phyloP scores from a whole-genome alignment of 2,329 filamentous ascomycete genomes.

The Cladorrhinum sp. region DNA sequence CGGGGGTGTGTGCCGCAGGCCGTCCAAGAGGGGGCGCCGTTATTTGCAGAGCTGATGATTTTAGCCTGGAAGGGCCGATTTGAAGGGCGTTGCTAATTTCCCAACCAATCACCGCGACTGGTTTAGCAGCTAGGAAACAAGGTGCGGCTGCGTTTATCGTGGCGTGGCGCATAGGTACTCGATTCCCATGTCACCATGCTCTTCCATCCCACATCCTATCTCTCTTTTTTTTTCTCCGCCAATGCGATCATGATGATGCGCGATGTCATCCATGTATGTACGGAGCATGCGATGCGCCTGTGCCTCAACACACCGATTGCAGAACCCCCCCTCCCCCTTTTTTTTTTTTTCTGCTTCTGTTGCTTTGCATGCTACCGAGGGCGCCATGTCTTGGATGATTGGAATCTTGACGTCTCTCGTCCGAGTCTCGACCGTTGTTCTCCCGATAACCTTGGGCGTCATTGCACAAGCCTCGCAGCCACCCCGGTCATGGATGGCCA shows the following conservation, averaged over 20 bases:
- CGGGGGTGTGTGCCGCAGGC: conserved; percentile 27
- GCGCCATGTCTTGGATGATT: conserved; percentile 3
- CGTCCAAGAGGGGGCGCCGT: conserved; percentile 27
- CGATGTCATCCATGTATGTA: conserved; percentile 7
- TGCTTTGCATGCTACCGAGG: neutral
- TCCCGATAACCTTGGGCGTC: conserved; percentile 14
- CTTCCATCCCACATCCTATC: neutral
- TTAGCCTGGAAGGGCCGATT: conserved; percentile 45
- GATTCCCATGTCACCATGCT: neutral
- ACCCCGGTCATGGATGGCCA: neutral
- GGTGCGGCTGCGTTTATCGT: conserved; percentile 33
- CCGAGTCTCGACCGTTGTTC: neutral
- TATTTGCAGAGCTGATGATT: conserved; percentile 29
- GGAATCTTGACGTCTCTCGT: conserved; percentile 2
- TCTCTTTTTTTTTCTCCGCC: conserved; percentile 3
- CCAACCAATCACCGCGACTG: conserved; percentile 35
- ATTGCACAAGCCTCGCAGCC: conserved; percentile 15
- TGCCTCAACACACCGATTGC: neutral
- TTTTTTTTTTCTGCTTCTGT: neutral
- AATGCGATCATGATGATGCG: neutral
- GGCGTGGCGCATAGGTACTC: conserved; percentile 24
- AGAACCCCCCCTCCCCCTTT: neutral
- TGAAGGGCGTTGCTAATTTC: conserved; percentile 34
- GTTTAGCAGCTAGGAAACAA: conserved; percentile 31
- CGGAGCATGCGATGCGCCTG: neutral